A percentile compares a stretch with the other conserved stretches of the same genome.
Evolutionary conservation across 2,329 filamentous ascomycete genomes (phyloP).

Genomic region (Beauveria sp.): DNA sequence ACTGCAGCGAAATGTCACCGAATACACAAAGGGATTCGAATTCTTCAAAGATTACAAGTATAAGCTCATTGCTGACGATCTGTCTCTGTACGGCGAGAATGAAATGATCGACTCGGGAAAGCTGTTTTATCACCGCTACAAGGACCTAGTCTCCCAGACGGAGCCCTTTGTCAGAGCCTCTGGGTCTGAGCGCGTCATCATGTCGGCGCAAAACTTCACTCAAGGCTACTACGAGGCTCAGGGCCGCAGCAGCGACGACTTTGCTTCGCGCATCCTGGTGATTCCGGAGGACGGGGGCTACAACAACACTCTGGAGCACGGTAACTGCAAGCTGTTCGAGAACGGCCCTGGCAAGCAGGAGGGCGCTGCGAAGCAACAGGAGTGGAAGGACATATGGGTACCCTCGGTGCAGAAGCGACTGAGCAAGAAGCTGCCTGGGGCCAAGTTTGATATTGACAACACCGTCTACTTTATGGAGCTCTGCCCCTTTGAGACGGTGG

Average conservation of each 20-base stretch:
- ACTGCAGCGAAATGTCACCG: conserved; percentile 50
- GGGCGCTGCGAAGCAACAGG: conserved; percentile 41
- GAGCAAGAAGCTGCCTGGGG: conserved; percentile 60
- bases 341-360: conserved; percentile 41
- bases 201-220: conserved; percentile 69
- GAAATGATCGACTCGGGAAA: conserved; percentile 68
- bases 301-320: conserved; percentile 80
- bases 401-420: conserved; percentile 61
- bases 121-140: conserved; percentile 70
- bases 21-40: conserved; percentile 55
- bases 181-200: conserved; percentile 61
- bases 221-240: conserved; percentile 57
- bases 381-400: conserved; percentile 58
- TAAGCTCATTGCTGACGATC: conserved; percentile 58
- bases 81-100: conserved; percentile 58
- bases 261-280: conserved; percentile 51
- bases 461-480: conserved; percentile 76
- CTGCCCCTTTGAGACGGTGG: conserved; percentile 79
- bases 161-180: conserved; percentile 67
- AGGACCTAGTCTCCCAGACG: conserved; percentile 45
- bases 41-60: conserved; percentile 71
- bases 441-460: conserved; percentile 54
- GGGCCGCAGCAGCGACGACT: conserved; percentile 29
- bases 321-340: conserved; percentile 65
- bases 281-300: conserved; percentile 57